Evolutionary conservation across 2,329 filamentous ascomycete genomes (phyloP), one percentile per base, ranked within the genome.

Genomic region (Orbilia blumenaviensis): DNA sequence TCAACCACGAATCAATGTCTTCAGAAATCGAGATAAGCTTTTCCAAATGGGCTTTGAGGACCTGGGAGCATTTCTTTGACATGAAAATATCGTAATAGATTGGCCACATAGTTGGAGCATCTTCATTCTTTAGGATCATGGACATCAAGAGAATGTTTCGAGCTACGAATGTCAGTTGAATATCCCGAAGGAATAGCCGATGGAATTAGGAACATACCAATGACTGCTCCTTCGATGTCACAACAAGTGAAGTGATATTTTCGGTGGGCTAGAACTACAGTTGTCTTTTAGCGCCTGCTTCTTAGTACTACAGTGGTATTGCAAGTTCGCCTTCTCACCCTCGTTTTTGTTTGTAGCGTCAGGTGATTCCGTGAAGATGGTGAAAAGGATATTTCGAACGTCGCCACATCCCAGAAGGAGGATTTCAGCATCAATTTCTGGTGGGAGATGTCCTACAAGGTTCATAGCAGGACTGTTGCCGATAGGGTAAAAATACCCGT

Each of bases 361-460:
- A 7, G 29, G 6, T 12, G 44, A 34, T 50, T 71, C 66, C 18
- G 66, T 71, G 56, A 62, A 71, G 16, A 71, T 79, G 0, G 88
- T 88, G 78, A 85, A 89, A 0, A 90, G 81, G 25, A 90, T 83
- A 72, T 87, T 86, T 12, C 87, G 84, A 42, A 86, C 82, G 81
- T 90, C 88, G 8, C 87, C 87, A 68, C 86, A 88, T 1, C 86
- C 87, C 2, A 90, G 83, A 0, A 86, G 83, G n/a, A 90, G 83
- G 6, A 89, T 81, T 54, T 84, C 81, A 1, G 84, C 86, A 79
- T 86, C 82, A 16, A 84, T 76, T 2, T 85, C 86, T 8, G 84
- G 85, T 0, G 87, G 86, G 2, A 88, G 77, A 38, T 83, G 81
- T 54, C 84, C 82, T 0, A 85, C 85, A 7, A 89, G 80, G 77